A percentile compares a stretch with the other conserved stretches of the same genome.
Evolutionary conservation across 192 early-diverging fungal species (phyloP).

Genomic region (Dimargaris cristalligena): DNA sequence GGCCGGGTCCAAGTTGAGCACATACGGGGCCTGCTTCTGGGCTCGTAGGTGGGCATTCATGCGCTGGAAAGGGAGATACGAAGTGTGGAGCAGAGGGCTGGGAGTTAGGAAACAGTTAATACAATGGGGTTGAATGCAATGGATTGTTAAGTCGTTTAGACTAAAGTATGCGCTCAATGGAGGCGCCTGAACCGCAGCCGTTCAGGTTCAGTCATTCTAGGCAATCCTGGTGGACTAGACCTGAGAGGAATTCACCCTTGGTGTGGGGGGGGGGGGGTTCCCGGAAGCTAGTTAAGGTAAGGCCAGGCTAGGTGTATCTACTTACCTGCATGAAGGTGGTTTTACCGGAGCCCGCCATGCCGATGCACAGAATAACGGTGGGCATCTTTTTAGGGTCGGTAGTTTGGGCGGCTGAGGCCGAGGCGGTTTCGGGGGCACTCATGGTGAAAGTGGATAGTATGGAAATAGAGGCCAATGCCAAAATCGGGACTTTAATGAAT

Average conservation of each 20-base stretch:
- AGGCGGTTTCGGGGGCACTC: background rate
- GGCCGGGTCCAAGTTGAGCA: constrained; percentile 91
- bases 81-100: no score
- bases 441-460: background rate
- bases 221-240: background rate
- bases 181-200: background rate
- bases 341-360: constrained; percentile 96
- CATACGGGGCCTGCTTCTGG: constrained; percentile 60
- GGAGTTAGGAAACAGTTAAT: no score
- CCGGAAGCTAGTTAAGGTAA: background rate
- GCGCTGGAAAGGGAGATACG: no score
- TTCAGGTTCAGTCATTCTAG: background rate
- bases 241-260: background rate
- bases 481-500: background rate
- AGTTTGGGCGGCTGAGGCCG: background rate
- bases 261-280: background rate
- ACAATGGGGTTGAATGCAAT: no score
- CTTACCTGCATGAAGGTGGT: constrained; percentile 89
- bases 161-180: background rate
- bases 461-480: background rate
- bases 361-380: constrained; percentile 64
- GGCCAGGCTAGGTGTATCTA: background rate
- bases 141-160: background rate
- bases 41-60: constrained; percentile 75
- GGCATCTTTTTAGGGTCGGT: constrained; percentile 30